phyloP scores from a whole-genome alignment of 768 basidiomycete genomes.

The Rhodotorula babjevae region DNA sequence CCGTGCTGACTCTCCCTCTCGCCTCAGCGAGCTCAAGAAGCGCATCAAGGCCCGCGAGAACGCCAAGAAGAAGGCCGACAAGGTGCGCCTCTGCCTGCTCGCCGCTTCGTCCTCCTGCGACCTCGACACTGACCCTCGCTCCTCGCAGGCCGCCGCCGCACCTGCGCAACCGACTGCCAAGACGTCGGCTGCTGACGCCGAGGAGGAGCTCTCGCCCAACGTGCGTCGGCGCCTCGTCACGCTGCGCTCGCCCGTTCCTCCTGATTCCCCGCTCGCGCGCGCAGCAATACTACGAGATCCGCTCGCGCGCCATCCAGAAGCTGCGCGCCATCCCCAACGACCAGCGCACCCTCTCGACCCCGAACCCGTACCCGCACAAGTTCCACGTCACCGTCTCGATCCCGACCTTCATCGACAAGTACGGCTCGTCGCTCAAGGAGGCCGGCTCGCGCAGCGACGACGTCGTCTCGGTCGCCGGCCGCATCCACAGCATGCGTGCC shows the following conservation, averaged over 20 bases:
- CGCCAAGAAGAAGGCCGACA: conserved; percentile 70
- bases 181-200: conserved; percentile 53
- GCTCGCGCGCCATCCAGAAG: conserved; percentile 78
- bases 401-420: conserved; percentile 65
- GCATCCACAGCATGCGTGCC: conserved; percentile 82
- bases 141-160: conserved; percentile 46
- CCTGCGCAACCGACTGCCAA: conserved; percentile 43
- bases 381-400: conserved; percentile 81
- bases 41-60: conserved; percentile 74
- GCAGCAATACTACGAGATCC: conserved; percentile 94
- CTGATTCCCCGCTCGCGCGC: no score
- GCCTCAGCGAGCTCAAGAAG: conserved; percentile 80
- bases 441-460: conserved; percentile 53
- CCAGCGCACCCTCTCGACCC: conserved; percentile 48
- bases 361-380: conserved; percentile 99
- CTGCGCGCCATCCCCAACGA: conserved; percentile 69
- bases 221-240: conserved; percentile 55
- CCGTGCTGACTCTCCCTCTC: conserved; percentile 11
- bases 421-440: conserved; percentile 54
- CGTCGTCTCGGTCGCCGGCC: conserved; percentile 71
- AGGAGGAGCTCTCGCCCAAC: conserved; percentile 84
- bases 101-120: background rate
- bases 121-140: background rate
- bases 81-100: conserved; percentile 48
- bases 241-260: no score